Conservation (phyloP, 345 rosid species). For the Lagerstroemia speciosa region DNA sequence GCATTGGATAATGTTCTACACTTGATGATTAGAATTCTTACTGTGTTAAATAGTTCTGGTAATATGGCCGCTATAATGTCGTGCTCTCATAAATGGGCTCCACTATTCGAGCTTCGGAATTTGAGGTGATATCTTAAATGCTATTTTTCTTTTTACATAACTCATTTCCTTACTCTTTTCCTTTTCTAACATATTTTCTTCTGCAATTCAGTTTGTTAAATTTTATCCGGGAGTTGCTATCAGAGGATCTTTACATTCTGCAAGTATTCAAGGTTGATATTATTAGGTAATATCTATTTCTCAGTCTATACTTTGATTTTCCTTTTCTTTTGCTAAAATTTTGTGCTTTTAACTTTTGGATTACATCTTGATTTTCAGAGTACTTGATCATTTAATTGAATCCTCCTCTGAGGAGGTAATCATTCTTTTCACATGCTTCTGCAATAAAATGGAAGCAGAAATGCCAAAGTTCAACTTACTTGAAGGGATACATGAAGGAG, state of each 20-base stretch:
- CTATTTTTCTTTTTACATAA: neutral
- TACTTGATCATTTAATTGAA: constrained; percentile 54
- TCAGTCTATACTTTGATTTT: neutral
- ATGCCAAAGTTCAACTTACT: constrained; percentile 17
- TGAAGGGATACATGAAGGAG: constrained; percentile 33
- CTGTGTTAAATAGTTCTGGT: constrained; percentile 32
- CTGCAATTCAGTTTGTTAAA: constrained; percentile 45
- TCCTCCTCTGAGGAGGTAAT: constrained; percentile 50
- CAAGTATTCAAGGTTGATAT: constrained; percentile 40
- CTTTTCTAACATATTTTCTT: neutral
- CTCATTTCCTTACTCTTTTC: neutral
- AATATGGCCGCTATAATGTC: constrained; percentile 26
- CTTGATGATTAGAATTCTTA: constrained; percentile 52
- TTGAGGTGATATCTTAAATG: constrained; percentile 4
- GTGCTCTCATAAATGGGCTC: constrained; percentile 57
- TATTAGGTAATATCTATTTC: constrained; percentile 39
- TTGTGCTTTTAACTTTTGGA: constrained; percentile 13
- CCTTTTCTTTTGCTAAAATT: neutral
- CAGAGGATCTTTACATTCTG: constrained; percentile 35
- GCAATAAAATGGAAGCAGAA: constrained; percentile 49
- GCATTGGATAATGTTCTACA: constrained; percentile 54
- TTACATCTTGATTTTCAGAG: constrained; percentile 41
- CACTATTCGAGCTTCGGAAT: constrained; percentile 47
- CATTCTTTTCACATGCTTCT: constrained; percentile 40
- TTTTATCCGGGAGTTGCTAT: constrained; percentile 55